phyloP scores from a whole-genome alignment of 1,139 yeast genomes.

The Zhuliangozyma parablackwelliae region DNA sequence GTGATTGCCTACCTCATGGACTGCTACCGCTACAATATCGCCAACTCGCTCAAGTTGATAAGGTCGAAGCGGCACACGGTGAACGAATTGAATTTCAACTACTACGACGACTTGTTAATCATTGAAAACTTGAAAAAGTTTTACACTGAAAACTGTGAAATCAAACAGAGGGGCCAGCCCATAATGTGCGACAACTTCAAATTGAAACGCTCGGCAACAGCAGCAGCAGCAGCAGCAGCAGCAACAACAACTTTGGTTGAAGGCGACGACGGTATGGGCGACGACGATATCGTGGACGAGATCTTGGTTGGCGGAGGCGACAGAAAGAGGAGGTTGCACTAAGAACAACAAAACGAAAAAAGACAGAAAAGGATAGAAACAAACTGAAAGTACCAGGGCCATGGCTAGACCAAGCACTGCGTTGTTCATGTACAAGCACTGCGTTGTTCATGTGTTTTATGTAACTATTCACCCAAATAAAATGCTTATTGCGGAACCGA shows the following conservation, averaged over 20 bases:
- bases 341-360: background rate
- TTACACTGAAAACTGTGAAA: constrained; percentile 27
- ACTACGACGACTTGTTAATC: constrained; percentile 39
- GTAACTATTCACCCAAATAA: too few species aligned
- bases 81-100: constrained; percentile 24
- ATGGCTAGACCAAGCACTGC: too few species aligned
- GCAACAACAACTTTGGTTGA: constrained; percentile 13
- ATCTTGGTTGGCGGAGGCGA: constrained; percentile 13
- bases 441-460: too few species aligned
- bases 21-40: constrained; percentile 33
- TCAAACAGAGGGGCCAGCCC: constrained; percentile 24
- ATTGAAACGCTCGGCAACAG: constrained; percentile 21
- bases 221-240: too few species aligned
- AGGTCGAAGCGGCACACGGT: constrained; percentile 17
- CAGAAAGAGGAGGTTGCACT: constrained; percentile 12
- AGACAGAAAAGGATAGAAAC: too few species aligned
- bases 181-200: constrained; percentile 30
- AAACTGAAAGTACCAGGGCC: too few species aligned
- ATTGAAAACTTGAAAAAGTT: constrained; percentile 40
- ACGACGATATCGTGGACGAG: constrained; percentile 7
- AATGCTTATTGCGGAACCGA: constrained; percentile 20
- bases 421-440: too few species aligned
- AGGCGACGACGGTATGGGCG: constrained; percentile 9
- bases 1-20: constrained; percentile 42
- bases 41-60: constrained; percentile 21